These are phyloP conservation scores for Microstegium vimineum DNA, from an alignment of 176 grass and related monocot species.

Conservation along the genomic window DNA sequence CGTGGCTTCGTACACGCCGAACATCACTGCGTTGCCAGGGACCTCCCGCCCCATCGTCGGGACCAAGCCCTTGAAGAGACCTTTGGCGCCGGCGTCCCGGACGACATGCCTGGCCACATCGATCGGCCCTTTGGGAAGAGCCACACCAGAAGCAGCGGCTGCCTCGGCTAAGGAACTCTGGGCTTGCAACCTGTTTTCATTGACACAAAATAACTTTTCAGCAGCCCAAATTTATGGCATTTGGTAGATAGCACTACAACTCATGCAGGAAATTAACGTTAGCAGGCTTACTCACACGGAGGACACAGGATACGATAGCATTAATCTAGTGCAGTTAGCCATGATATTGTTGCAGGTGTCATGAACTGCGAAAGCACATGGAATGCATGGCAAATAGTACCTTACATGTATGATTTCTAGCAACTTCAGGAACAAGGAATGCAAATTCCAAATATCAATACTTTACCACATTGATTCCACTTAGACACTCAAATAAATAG, in stretches of 20 bases:
- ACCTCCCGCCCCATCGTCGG: slow-evolving; percentile 82
- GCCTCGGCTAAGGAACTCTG: slow-evolving; percentile 57
- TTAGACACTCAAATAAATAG: neutral
- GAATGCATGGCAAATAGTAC: neutral
- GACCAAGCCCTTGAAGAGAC: slow-evolving; percentile 76
- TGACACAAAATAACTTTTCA: neutral
- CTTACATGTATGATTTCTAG: neutral
- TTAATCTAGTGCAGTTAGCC: neutral
- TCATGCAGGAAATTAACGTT: neutral
- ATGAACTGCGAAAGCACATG: neutral
- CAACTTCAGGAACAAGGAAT: neutral
- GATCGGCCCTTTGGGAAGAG: slow-evolving; percentile 69
- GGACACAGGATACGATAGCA: no score
- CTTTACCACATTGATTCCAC: neutral
- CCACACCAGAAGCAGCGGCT: slow-evolving; percentile 22
- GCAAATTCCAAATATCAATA: neutral
- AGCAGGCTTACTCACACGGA: neutral
- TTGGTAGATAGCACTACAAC: neutral
- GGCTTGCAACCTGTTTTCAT: slow-evolving; percentile 63
- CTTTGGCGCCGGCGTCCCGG: slow-evolving; percentile 51
- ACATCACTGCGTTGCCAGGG: slow-evolving; percentile 85
- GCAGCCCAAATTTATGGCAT: neutral
- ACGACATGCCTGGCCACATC: slow-evolving; percentile 82
- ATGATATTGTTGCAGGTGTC: neutral
- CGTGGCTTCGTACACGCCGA: slow-evolving; percentile 67